These are phyloP conservation scores for Ganoderma sp. DNA, from an alignment of 1,284 basidiomycete species.

Conservation along the genomic window DNA sequence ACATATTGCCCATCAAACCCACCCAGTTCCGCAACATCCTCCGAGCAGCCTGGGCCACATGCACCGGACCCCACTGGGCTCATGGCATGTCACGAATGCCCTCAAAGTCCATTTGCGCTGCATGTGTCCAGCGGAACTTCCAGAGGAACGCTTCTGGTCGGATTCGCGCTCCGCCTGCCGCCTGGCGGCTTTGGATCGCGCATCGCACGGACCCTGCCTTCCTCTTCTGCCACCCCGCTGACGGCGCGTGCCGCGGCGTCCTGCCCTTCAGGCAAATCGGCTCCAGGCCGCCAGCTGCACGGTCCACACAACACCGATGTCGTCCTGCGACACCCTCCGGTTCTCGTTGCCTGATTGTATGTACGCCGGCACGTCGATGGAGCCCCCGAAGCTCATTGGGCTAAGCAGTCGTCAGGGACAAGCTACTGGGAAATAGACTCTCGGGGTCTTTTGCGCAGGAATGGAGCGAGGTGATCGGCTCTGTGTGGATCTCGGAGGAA, in stretches of 20 bases:
- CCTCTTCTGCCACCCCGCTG: constrained; percentile 4
- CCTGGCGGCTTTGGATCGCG: background rate
- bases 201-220: constrained; percentile 9
- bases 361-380: background rate
- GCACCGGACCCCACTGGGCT: background rate
- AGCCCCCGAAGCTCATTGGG: background rate
- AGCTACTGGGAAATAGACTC: constrained; percentile 8
- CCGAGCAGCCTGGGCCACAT: background rate
- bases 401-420: background rate
- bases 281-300: constrained; percentile 10
- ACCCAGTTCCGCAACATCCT: background rate
- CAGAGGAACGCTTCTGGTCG: constrained; percentile 20
- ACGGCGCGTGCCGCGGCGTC: constrained; percentile 2
- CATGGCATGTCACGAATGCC: background rate
- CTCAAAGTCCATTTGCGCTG: constrained; percentile 18
- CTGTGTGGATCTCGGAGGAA: constrained; percentile 1
- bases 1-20: constrained; percentile 1
- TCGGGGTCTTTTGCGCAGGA: constrained; percentile 7
- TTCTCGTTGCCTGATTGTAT: constrained; percentile 1
- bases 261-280: constrained; percentile 19
- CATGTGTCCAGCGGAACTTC: constrained; percentile 16
- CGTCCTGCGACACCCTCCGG: background rate
- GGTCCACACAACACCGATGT: background rate
- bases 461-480: constrained; percentile 1
- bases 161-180: background rate